A percentile compares a stretch with the other conserved stretches of the same genome.
These are phyloP conservation scores for Pestalotiopsis sp. DNA, from an alignment of 2,329 filamentous ascomycete species.

Conservation along the genomic window DNA sequence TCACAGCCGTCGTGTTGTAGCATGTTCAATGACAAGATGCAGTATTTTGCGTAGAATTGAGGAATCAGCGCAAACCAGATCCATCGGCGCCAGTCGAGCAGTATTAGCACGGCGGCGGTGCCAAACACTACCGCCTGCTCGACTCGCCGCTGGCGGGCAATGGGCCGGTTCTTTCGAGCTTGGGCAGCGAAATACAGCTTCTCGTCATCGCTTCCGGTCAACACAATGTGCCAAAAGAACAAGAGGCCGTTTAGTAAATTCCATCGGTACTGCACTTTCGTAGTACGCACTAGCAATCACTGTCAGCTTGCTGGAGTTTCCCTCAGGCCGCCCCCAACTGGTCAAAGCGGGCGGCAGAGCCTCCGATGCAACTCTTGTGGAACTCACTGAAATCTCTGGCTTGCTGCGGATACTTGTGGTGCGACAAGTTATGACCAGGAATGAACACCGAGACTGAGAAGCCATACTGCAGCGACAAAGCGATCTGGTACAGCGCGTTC, in stretches of 20 bases:
- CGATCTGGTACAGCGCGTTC: slow-evolving; percentile 15
- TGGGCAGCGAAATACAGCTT: slow-evolving; percentile 16
- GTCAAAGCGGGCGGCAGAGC: not conserved
- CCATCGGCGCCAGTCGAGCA: slow-evolving; percentile 17
- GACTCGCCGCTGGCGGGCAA: slow-evolving; percentile 11
- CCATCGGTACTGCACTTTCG: slow-evolving; percentile 15
- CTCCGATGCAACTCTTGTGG: not conserved
- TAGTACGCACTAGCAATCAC: slow-evolving; percentile 13
- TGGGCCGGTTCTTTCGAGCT: slow-evolving; percentile 13
- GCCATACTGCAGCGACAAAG: slow-evolving; percentile 16
- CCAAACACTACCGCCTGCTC: slow-evolving; percentile 14
- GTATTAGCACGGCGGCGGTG: slow-evolving; percentile 10
- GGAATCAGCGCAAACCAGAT: slow-evolving; percentile 16
- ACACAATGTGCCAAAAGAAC: slow-evolving; percentile 16
- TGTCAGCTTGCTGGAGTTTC: not conserved
- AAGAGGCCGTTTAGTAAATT: slow-evolving; percentile 14
- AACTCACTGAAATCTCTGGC: slow-evolving; percentile 17
- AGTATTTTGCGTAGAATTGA: slow-evolving; percentile 16
- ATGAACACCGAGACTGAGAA: slow-evolving; percentile 16
- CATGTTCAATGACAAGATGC: slow-evolving; percentile 13
- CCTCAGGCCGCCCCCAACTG: not conserved
- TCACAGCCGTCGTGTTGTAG: slow-evolving; percentile 17
- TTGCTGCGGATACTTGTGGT: slow-evolving; percentile 17
- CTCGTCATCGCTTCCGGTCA: slow-evolving; percentile 15
- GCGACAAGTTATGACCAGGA: slow-evolving; percentile 16